Percentiles rank a stretch among this genome's conserved stretches.
Evolutionary conservation across 352 stramenopile species (phyloP).

Genomic region (Pythium utonaiense): DNA sequence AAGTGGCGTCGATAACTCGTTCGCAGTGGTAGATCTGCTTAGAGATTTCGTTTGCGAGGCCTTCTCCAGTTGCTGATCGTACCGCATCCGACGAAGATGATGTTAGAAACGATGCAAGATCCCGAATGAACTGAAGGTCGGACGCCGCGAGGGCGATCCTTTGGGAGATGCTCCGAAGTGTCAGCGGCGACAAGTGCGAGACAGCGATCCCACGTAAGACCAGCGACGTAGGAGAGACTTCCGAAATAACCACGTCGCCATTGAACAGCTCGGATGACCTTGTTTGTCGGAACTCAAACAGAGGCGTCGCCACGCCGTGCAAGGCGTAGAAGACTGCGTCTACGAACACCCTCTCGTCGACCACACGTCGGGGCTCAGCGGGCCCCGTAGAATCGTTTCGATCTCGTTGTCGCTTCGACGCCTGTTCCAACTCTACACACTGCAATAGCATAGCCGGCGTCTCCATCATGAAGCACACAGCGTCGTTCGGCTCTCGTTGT

Average conservation of each 20-base stretch:
- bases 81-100: conserved; percentile 2
- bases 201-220: conserved; percentile 29
- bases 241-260: conserved; percentile 28
- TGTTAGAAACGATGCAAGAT: conserved; percentile 30
- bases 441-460: neutral
- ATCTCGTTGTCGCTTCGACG: neutral
- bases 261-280: conserved; percentile 25
- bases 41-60: conserved; percentile 42
- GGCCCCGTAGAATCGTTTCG: neutral
- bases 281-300: conserved; percentile 37
- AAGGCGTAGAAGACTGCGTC: conserved; percentile 56
- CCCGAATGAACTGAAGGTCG: conserved; percentile 50
- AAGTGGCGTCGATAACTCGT: conserved; percentile 4
- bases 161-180: conserved; percentile 32
- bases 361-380: conserved; percentile 21
- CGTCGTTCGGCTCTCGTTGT: neutral
- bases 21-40: conserved; percentile 26
- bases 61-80: conserved; percentile 37
- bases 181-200: conserved; percentile 45
- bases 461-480: conserved; percentile 13
- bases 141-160: conserved; percentile 32
- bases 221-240: conserved; percentile 22
- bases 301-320: conserved; percentile 39
- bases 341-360: conserved; percentile 51
- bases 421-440: conserved; percentile 5